Percentiles rank a stretch among this genome's conserved stretches.
phyloP scores from a whole-genome alignment of 148 eudicot genomes.

The Silene uniflora region DNA sequence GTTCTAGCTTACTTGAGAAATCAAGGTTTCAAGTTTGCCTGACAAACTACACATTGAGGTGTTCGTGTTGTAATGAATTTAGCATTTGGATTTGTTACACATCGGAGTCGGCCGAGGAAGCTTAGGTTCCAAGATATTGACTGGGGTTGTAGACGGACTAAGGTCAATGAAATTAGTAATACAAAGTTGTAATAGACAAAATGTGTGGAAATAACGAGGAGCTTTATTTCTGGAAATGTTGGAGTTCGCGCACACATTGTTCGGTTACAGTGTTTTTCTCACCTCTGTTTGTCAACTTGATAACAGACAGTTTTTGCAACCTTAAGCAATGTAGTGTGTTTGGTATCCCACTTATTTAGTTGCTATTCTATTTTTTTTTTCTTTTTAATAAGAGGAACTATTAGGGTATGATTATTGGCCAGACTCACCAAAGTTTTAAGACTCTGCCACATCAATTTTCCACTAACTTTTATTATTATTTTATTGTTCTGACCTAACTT shows the following conservation, averaged over 20 bases:
- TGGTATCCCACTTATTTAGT: neutral
- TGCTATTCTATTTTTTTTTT: no score
- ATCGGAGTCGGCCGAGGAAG: constrained; percentile 17
- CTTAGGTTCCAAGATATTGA: constrained; percentile 31
- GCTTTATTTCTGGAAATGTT: constrained; percentile 22
- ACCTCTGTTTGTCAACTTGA: constrained; percentile 11
- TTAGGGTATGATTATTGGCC: no score
- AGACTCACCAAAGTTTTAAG: no score
- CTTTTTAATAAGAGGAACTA: no score
- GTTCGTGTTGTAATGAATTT: constrained; percentile 14
- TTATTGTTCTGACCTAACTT: no score
- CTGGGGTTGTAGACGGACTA: constrained; percentile 20
- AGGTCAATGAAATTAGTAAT: constrained; percentile 13
- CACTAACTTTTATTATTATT: no score
- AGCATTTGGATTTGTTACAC: constrained; percentile 21
- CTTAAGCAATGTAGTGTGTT: constrained; percentile 20
- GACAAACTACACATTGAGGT: no score
- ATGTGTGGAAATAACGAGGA: constrained; percentile 20
- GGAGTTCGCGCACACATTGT: constrained; percentile 14
- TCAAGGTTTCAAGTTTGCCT: no score
- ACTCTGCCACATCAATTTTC: no score
- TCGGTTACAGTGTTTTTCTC: constrained; percentile 18
- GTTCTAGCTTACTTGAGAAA: no score
- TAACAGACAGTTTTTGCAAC: constrained; percentile 15
- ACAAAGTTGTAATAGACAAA: constrained; percentile 25